Conservation (phyloP, 2,329 filamentous ascomycete species). For the Seiridium unicorne region DNA sequence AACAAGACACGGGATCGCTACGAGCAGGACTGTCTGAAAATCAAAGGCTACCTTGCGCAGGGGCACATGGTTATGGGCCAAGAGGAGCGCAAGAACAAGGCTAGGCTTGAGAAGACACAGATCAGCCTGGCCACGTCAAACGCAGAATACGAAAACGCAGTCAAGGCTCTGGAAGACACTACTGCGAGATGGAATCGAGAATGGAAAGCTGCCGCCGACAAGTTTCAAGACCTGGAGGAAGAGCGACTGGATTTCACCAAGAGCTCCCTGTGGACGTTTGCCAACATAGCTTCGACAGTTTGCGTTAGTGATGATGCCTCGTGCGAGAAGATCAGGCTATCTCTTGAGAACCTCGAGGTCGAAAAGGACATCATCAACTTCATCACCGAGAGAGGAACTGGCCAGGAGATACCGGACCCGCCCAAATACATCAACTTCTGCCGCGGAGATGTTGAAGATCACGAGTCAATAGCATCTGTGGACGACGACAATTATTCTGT, state of each 20-base stretch:
- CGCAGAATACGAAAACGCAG: conserved; percentile 87
- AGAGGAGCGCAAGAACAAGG: conserved; percentile 98
- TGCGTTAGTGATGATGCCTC: conserved; percentile 97
- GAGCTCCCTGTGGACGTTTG: conserved; percentile 96
- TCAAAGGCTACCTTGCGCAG: conserved; percentile 97
- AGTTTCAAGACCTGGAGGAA: conserved; percentile 98
- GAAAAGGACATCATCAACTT: conserved; percentile 90
- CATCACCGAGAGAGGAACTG: conserved; percentile 85
- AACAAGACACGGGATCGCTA: conserved; percentile 97
- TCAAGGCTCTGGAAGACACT: conserved; percentile 92
- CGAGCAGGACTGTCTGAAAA: conserved; percentile 96
- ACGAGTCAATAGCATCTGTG: conserved; percentile 70
- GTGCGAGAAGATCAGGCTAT: conserved; percentile 92
- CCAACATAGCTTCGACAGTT: conserved; percentile 94
- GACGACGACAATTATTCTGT: conserved; percentile 91
- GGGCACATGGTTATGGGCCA: conserved; percentile 99
- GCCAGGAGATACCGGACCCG: conserved; percentile 94
- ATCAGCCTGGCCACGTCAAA: conserved; percentile 90
- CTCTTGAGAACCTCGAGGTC: conserved; percentile 92
- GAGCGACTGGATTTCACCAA: conserved; percentile 96
- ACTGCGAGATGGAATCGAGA: conserved; percentile 95
- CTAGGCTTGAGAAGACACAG: conserved; percentile 97
- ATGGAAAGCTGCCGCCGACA: conserved; percentile 97
- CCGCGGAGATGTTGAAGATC: conserved; percentile 80
- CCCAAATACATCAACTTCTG: conserved; percentile 99